A percentile compares a stretch with the other conserved stretches of the same genome.
Evolutionary conservation across 2,329 filamentous ascomycete species (phyloP).

Genomic region (Penicillium digitatum): DNA sequence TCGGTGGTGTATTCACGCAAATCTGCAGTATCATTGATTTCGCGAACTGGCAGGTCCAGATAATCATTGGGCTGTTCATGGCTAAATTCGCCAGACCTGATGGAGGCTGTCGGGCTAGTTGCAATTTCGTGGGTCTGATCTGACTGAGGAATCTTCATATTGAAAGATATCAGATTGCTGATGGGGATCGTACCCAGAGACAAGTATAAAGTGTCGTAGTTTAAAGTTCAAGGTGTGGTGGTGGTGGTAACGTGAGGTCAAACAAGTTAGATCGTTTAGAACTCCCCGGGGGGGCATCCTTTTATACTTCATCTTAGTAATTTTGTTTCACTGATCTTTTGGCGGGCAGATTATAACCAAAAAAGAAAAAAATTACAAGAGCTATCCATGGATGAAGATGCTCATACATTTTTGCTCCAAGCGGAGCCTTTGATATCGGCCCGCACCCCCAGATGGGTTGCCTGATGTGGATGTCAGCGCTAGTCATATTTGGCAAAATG

Average conservation of each 20-base stretch:
- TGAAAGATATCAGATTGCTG: slow-evolving; percentile 3
- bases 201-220: neutral
- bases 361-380: slow-evolving; percentile 1
- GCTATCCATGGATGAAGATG: neutral
- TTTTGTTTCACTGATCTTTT: neutral
- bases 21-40: slow-evolving; percentile 57
- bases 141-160: slow-evolving; percentile 18
- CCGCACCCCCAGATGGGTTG: slow-evolving; percentile 8
- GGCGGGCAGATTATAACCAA: neutral
- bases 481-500: slow-evolving; percentile 23
- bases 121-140: slow-evolving; percentile 10
- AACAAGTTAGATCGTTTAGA: neutral
- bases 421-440: slow-evolving; percentile 8
- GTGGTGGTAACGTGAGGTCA: neutral
- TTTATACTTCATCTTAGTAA: slow-evolving; percentile 14
- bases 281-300: neutral
- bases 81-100: slow-evolving; percentile 11
- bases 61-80: slow-evolving; percentile 42
- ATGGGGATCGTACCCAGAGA: neutral
- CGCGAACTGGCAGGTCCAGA: slow-evolving; percentile 62
- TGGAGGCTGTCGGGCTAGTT: slow-evolving; percentile 27
- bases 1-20: slow-evolving; percentile 65
- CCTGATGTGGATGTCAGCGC: slow-evolving; percentile 14
- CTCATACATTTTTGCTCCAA: neutral
- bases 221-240: neutral